Percentiles rank a stretch among this genome's conserved stretches.
Evolutionary conservation across 257 asterid species (phyloP).

Genomic region (Coffea canephora): DNA sequence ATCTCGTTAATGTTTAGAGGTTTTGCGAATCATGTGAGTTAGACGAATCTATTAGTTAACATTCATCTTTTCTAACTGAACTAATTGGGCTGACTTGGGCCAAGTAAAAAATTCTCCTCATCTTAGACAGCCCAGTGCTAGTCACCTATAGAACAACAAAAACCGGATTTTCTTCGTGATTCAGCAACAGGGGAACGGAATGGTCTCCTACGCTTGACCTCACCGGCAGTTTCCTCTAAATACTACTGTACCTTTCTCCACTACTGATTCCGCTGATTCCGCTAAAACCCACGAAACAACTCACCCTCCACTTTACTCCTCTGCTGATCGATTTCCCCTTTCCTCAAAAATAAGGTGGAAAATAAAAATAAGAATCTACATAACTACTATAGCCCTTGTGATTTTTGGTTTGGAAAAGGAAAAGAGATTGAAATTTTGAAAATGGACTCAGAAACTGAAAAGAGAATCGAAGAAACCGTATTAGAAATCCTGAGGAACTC

Average conservation of each 20-base stretch:
- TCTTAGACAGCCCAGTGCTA: neutral
- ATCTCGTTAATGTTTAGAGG: too few relatives aligned
- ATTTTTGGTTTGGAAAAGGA: too few relatives aligned
- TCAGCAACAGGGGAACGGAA: neutral
- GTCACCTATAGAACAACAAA: neutral
- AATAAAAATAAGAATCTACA: too few relatives aligned
- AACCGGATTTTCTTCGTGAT: neutral
- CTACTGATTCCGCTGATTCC: neutral
- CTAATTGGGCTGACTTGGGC: too few relatives aligned
- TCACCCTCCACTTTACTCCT: neutral
- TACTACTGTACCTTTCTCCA: neutral
- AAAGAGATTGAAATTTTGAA: neutral
- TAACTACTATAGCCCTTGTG: neutral
- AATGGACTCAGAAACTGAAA: constrained; percentile 67
- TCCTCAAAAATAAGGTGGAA: too few relatives aligned
- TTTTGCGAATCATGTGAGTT: too few relatives aligned
- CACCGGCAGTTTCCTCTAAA: neutral
- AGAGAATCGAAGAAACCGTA: constrained; percentile 57
- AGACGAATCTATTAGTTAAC: too few relatives aligned
- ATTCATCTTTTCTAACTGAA: too few relatives aligned
- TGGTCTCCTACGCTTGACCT: neutral
- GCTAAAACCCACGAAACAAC: neutral
- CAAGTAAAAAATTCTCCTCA: too few relatives aligned
- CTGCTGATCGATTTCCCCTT: neutral
- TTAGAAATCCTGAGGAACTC: constrained; percentile 57